Evolutionary conservation across 345 rosid species (phyloP), one percentile per base, ranked within the genome.

Genomic region (Noccaea caerulescens): DNA sequence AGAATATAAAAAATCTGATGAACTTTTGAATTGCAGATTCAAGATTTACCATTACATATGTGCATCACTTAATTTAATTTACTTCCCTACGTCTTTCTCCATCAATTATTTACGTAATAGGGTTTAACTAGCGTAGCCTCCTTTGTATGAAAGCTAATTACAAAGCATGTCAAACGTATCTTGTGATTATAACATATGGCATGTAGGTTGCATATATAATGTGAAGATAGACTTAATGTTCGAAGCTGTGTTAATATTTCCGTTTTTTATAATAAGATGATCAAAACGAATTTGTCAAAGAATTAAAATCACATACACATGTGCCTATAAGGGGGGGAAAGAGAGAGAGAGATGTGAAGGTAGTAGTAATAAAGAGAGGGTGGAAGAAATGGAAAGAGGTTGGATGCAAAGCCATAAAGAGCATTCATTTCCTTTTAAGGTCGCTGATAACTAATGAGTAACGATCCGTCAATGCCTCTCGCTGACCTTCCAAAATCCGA

Each of bases 371-470:
- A 75, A 68, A 68, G 79, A 68, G 65, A 68, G 64, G 69, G 47
- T 51, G 52, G 36, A 61, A 50, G 7, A 75, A 68, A 60, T 43
- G 73, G 79, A 54, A 75, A 68, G 58, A 43, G 75, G 79, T 69
- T 75, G 79, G 79, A 75, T 45, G 75, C 79, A 69, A 75, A 54
- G 39, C 69, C 79, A 75, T 75, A 45, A 75, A 69, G 74, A 68
- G 75, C 79, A 75, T 75, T 75, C 79, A 75, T 75, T 75, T 75
- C 79, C 69, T 62, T 75, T 75, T 75, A 68, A 60, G 73, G 73
- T 75, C 69, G 30, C 55, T 73, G 7, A 16, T 6, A 58, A 66
- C 51, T 73, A 66, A 73, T 73, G 71, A 65, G 18, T 57, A 73
- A 73, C 77, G 72, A 66, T 66, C 77, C 3, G 78, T 75, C 78